Base-by-base conservation (phyloP, 371 early-diverging fungal species). In the Basidiobolus meristosporus region DNA sequence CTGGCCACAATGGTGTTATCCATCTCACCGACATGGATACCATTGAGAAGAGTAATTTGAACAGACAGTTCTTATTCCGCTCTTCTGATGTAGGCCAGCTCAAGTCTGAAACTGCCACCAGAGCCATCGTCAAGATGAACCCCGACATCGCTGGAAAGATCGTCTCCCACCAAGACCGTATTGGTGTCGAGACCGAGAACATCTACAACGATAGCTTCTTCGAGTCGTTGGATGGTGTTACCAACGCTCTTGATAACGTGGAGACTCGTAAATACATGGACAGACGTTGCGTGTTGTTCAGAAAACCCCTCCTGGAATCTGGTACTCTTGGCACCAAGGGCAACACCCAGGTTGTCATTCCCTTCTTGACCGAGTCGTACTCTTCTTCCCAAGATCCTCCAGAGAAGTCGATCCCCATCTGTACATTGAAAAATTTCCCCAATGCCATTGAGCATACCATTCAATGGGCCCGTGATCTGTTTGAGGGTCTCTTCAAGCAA, bases 251-350 rank as follows among this genome's bases (percentile, higher is more conserved):
- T 46, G 99, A 99, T 60, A 99, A 99, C 55, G 86, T 98, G 20
- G 97, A 98, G 43, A 98, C 99, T 15, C 83, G 99, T 49, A 71
- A 76, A 63, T 99, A 99, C 55, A 87, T 99, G 66, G 99, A 99
- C 63, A 60, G 83, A 44, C 82, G 98, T 45, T 98, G 98, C 57
- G 92, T 99, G 12, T 90, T 83, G 57, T 92, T 73, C 60, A 69
- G 82, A 46, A 98, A 90, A 60, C 82, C 98, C 14, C 67, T 99
- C 47, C 62, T 99, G 46, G 99, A 99, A 63, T 89, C 93, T 18
- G 99, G 99, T 17, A 99, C 99, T 0, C 70, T 99, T 10, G 99
- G 99, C 17, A 98, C 99, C 36, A 98, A 99, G 72, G 99, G 99
- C 45, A 98, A 99, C 69, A 96, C 96, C 10, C 99, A 99, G 62